Evolutionary conservation across 192 early-diverging fungal species (phyloP).

Genomic region (Podila minutissima): DNA sequence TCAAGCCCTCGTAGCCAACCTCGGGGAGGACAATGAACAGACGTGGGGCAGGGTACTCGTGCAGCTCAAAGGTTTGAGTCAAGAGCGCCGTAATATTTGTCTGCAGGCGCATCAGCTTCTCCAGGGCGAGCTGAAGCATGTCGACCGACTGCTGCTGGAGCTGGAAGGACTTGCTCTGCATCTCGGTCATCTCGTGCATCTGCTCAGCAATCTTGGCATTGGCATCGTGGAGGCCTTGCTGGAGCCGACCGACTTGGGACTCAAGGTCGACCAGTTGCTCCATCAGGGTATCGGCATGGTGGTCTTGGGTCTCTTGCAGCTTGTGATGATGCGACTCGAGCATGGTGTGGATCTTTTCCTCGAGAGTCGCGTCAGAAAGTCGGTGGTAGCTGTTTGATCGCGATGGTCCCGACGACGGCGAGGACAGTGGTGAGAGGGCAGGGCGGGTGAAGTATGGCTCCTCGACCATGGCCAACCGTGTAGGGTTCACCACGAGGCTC

Average conservation of each 20-base stretch:
- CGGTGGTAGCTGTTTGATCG: not conserved
- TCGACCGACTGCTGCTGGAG: constrained; percentile 11
- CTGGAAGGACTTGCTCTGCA: not conserved
- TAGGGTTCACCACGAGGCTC: no score
- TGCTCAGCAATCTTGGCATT: constrained; percentile 6
- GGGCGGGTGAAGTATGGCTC: no score
- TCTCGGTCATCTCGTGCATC: not conserved
- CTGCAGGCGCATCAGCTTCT: constrained; percentile 11
- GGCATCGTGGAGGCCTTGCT: not conserved
- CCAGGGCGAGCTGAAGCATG: constrained; percentile 9
- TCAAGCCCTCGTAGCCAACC: constrained; percentile 25
- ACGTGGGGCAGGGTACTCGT: constrained; percentile 41
- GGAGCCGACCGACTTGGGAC: constrained; percentile 3
- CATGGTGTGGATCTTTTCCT: not conserved
- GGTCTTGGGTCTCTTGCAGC: constrained; percentile 10
- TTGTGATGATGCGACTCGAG: constrained; percentile 5
- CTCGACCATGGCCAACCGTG: no score
- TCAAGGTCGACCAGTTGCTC: constrained; percentile 6
- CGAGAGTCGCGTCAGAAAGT: not conserved
- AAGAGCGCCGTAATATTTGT: constrained; percentile 15
- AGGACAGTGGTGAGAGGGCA: no score
- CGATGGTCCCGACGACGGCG: no score
- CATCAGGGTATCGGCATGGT: constrained; percentile 2
- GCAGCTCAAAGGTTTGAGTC: constrained; percentile 44
- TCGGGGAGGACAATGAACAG: constrained; percentile 47